Evolutionary conservation across 2,329 filamentous ascomycete genomes (phyloP).

Genomic region (Colletotrichum sp.): DNA sequence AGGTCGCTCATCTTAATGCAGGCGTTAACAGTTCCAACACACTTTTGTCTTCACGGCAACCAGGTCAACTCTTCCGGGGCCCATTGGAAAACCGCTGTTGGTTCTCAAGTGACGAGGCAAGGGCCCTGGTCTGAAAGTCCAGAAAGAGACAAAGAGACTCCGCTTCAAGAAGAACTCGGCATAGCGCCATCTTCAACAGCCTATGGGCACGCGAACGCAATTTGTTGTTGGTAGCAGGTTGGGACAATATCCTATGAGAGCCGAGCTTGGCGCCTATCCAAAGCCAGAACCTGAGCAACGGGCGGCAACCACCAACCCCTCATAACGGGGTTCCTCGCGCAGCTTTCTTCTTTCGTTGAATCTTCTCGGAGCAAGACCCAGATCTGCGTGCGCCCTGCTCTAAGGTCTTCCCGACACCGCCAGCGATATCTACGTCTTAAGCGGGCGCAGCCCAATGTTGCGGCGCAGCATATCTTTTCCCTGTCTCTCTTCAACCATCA

Average conservation of each 20-base stretch:
- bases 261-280: neutral
- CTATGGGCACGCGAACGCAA: neutral
- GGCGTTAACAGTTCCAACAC: neutral
- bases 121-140: neutral
- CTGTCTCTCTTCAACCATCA: rapidly evolving
- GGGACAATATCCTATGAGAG: neutral
- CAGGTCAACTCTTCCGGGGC: neutral
- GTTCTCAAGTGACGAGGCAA: neutral
- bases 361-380: neutral
- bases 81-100: neutral
- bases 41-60: neutral
- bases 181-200: neutral
- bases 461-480: neutral
- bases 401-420: neutral
- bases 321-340: neutral
- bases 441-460: neutral
- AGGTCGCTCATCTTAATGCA: neutral
- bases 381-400: neutral
- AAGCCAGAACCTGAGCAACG: neutral
- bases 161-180: neutral
- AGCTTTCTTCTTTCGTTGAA: neutral
- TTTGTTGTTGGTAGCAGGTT: neutral
- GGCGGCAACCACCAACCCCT: neutral
- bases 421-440: neutral
- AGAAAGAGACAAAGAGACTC: neutral